A percentile compares a stretch with the other conserved stretches of the same genome.
Evolutionary conservation across 1,284 basidiomycete species (phyloP).

Genomic region (Sporisorium exsertum): DNA sequence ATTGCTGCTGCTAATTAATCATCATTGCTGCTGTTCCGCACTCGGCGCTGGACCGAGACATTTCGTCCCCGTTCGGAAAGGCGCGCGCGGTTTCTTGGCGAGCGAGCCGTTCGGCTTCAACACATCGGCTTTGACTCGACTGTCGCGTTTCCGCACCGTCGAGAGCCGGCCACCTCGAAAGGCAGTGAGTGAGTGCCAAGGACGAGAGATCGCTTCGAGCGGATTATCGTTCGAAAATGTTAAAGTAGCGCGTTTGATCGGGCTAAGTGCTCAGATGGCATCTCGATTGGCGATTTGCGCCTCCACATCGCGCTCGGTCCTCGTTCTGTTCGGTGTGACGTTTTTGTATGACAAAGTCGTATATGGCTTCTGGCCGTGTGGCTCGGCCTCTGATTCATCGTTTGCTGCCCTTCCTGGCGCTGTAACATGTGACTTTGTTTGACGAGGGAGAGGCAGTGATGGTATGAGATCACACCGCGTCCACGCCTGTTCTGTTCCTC

Average conservation of each 20-base stretch:
- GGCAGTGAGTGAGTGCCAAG: no score
- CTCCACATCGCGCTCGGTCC: conserved; percentile 8
- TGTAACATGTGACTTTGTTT: no score
- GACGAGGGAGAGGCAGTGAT: neutral
- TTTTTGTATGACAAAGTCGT: neutral
- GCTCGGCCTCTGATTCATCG: neutral
- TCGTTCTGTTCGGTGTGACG: neutral
- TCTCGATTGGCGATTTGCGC: neutral
- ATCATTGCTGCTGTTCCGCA: no score
- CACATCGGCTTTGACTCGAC: no score
- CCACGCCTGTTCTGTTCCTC: neutral
- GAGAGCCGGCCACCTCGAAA: no score
- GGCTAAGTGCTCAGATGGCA: neutral
- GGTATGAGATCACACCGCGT: conserved; percentile 14
- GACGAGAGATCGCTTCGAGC: no score
- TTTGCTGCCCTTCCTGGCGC: neutral
- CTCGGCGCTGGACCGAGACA: no score
- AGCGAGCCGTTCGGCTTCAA: no score
- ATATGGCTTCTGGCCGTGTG: neutral
- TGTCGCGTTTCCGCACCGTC: no score
- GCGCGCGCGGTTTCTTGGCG: no score
- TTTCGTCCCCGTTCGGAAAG: no score
- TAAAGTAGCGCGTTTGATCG: neutral
- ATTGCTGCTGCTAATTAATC: no score
- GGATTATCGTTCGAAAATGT: neutral